These are phyloP conservation scores for Lichtheimia corymbifera DNA, from an alignment of 371 early-diverging fungal genomes.

Conservation along the genomic window DNA sequence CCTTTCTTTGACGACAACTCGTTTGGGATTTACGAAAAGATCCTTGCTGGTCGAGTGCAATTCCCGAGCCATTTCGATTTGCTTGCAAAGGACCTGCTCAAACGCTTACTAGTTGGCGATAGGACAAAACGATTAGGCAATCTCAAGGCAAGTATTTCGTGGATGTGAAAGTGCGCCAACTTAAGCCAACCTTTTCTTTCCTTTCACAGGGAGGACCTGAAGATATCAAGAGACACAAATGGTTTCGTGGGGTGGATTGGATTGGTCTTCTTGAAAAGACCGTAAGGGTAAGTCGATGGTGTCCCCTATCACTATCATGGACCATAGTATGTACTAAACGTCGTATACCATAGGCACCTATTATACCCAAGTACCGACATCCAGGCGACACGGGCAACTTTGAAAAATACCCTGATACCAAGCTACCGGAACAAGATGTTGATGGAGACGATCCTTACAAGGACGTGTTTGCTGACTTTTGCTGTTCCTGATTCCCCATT, in stretches of 20 bases:
- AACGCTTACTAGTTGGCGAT: constrained; percentile 73
- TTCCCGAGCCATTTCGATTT: constrained; percentile 80
- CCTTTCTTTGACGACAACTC: constrained; percentile 97
- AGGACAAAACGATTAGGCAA: constrained; percentile 79
- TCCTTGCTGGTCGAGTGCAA: constrained; percentile 70
- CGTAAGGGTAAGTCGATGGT: constrained; percentile 51
- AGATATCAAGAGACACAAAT: constrained; percentile 83
- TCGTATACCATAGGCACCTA: constrained; percentile 36
- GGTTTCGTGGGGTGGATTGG: constrained; percentile 89
- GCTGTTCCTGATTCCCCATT: not conserved
- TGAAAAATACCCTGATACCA: constrained; percentile 61
- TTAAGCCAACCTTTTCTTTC: too few relatives aligned
- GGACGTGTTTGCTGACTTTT: constrained; percentile 36
- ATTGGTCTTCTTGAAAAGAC: constrained; percentile 67
- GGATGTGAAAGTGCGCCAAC: too few relatives aligned
- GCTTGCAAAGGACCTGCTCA: constrained; percentile 75
- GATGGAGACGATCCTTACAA: constrained; percentile 38
- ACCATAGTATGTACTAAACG: not conserved
- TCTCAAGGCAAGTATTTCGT: constrained; percentile 13
- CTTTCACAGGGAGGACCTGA: constrained; percentile 34
- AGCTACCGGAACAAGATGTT: constrained; percentile 5
- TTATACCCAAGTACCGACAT: constrained; percentile 19
- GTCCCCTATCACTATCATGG: too few relatives aligned
- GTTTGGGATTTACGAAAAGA: constrained; percentile 85
- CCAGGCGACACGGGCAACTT: constrained; percentile 65